These are phyloP conservation scores for Plantago rigida DNA, from an alignment of 305 asterid genomes.

Conservation along the genomic window DNA sequence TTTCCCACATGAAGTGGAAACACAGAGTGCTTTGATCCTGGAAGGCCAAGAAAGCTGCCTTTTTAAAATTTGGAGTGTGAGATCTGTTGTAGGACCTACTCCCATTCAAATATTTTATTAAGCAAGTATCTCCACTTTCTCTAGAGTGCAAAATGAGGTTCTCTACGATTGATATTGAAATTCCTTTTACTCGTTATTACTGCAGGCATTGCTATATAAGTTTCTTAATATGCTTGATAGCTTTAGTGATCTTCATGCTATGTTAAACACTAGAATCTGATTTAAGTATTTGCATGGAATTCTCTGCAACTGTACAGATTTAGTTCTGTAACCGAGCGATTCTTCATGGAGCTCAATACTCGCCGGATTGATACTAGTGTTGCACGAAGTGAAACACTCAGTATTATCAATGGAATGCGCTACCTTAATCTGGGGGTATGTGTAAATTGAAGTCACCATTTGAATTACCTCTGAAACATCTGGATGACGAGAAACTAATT, in stretches of 20 bases:
- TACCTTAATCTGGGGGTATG: conserved; percentile 97
- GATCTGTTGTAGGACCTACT: too few relatives aligned
- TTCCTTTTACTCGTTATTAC: too few relatives aligned
- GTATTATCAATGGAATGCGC: conserved; percentile 94
- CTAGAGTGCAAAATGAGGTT: too few relatives aligned
- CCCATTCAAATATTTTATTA: too few relatives aligned
- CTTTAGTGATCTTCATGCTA: conserved; percentile 19
- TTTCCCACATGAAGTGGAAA: too few relatives aligned
- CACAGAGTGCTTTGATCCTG: too few relatives aligned
- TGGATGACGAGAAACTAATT: conserved; percentile 32
- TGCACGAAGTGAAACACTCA: conserved; percentile 96
- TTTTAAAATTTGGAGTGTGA: too few relatives aligned
- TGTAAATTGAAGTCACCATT: conserved; percentile 24
- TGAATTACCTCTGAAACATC: conserved; percentile 27
- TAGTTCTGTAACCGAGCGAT: conserved; percentile 98
- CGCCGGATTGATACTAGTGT: conserved; percentile 86
- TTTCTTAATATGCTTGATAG: background rate
- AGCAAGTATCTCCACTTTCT: too few relatives aligned
- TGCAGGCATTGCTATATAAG: too few relatives aligned
- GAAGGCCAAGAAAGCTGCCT: too few relatives aligned
- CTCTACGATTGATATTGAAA: too few relatives aligned
- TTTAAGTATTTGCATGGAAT: conserved; percentile 19
- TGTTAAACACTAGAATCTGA: conserved; percentile 22
- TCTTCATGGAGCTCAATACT: conserved; percentile 95
- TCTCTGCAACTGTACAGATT: conserved; percentile 52